phyloP scores from a whole-genome alignment of 2,329 filamentous ascomycete species.

The Fusarium duplospermum region DNA sequence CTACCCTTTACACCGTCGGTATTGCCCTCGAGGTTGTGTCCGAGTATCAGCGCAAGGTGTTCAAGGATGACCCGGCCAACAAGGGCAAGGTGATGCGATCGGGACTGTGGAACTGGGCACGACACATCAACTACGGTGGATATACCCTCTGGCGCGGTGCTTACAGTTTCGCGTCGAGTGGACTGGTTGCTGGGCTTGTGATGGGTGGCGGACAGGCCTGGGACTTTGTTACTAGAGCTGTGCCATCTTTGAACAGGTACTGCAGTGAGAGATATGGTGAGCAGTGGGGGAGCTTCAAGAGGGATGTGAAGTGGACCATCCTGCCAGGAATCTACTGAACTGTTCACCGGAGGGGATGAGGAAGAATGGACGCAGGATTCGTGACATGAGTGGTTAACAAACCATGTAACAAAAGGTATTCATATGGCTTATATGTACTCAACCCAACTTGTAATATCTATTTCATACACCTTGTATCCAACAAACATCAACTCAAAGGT shows the following conservation, averaged over 20 bases:
- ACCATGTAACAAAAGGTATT: neutral
- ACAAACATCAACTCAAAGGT: conserved; percentile 23
- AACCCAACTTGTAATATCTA: conserved; percentile 14
- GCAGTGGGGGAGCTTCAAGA: conserved; percentile 54
- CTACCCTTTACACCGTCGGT: conserved; percentile 61
- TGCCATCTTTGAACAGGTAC: conserved; percentile 51
- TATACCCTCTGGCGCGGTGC: conserved; percentile 51
- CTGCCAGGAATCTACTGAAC: conserved; percentile 52
- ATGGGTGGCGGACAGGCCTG: conserved; percentile 46
- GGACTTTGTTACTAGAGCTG: conserved; percentile 48
- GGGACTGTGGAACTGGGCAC: conserved; percentile 53
- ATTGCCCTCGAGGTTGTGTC: conserved; percentile 65
- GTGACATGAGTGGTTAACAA: neutral
- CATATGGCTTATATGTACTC: conserved; percentile 10
- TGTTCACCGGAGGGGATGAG: neutral
- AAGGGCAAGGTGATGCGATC: conserved; percentile 52
- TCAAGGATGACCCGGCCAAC: conserved; percentile 53
- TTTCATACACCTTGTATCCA: conserved; percentile 20
- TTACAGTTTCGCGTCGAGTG: conserved; percentile 49
- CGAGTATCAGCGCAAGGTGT: conserved; percentile 65
- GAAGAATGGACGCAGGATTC: neutral
- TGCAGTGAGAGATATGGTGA: conserved; percentile 52
- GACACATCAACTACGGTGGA: conserved; percentile 57
- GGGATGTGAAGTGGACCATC: conserved; percentile 51
- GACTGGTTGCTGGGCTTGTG: conserved; percentile 49